A percentile compares a stretch with the other conserved stretches of the same genome.
These are phyloP conservation scores for Gracilariopsis chorda DNA, from an alignment of 23 red algal genomes.

Conservation along the genomic window DNA sequence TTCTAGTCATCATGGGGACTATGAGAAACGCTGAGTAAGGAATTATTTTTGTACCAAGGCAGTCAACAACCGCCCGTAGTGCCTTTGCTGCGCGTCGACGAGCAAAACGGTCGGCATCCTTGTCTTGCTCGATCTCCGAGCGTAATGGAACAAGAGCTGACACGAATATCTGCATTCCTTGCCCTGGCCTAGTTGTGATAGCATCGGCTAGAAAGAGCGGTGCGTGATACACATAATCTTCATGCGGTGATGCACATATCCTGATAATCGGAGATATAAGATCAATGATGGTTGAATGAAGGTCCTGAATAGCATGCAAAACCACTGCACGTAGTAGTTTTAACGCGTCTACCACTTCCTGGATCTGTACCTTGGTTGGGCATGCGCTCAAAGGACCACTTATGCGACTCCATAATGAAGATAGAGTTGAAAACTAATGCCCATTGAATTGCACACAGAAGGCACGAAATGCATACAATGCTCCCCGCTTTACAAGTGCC, in stretches of 20 bases:
- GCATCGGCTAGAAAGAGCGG: slow-evolving; percentile 69
- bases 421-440: slow-evolving; percentile 51
- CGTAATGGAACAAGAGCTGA: slow-evolving; percentile 75
- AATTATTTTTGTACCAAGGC: slow-evolving; percentile 67
- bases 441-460: slow-evolving; percentile 55
- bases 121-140: slow-evolving; percentile 33
- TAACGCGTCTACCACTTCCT: slow-evolving; percentile 40
- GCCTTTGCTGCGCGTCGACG: slow-evolving; percentile 59
- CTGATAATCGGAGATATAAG: slow-evolving; percentile 59
- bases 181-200: slow-evolving; percentile 41
- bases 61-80: slow-evolving; percentile 64
- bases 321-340: slow-evolving; percentile 48
- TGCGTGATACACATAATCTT: neutral
- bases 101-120: slow-evolving; percentile 9
- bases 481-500: slow-evolving; percentile 18
- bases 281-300: slow-evolving; percentile 17
- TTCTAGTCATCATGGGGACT: slow-evolving; percentile 85
- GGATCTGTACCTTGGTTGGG: neutral
- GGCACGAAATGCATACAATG: slow-evolving; percentile 39
- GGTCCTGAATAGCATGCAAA: neutral
- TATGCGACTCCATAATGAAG: slow-evolving; percentile 70
- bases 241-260: slow-evolving; percentile 40
- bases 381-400: neutral
- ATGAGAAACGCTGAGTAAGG: slow-evolving; percentile 94
- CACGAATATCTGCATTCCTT: slow-evolving; percentile 80